Base-by-base conservation (phyloP, 129 eudicot species). In the Flaveria sonorensis region DNA sequence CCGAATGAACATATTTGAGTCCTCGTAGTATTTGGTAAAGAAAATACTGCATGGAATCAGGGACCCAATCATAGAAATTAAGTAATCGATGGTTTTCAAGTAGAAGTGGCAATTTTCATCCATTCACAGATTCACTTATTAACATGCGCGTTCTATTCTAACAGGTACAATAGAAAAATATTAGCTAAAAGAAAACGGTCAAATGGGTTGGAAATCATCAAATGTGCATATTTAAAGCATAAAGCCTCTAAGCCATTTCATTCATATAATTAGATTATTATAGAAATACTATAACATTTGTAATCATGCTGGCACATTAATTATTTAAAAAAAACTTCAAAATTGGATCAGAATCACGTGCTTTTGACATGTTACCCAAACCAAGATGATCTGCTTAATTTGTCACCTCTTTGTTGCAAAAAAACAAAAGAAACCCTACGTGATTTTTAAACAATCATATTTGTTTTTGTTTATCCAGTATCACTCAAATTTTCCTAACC, bases 1-100 rank as follows among this genome's bases (percentile, higher is more conserved):
- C 91, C 3, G 88, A 87, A 46, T 87, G 91, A 24, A 87, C 86
- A 45, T 84, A 84, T 63, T 85, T 85, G 61, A 85, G 60, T 30
- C 85, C 87, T 75, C 87, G 68, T 51, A 84, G 79, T n/a, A 78
- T 70, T 77, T 77, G 81, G 81, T 77, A 78, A 3, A 78, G 76
- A 70, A 68, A 68, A 28, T 70, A 78, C 82, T 78, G 82, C 82
- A 70, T 3, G 13, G 3, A n/a, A 66, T 76, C 59, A 43, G 16
- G 57, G 16, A 1, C 10, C 50, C 43, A 24, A 56, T 53, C 56
- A 23, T 39, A 52, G 50, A 66, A 15, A 66, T 28, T 66, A 66
- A 66, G 50, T 66, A 7, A 66, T 52, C 16, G 12, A 28, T n/a
- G 45, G 7, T 30, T 30, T 60, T 60, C 40, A 60, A 60, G 11